A percentile compares a stretch with the other conserved stretches of the same genome.
Conservation (phyloP, 495 filamentous ascomycete species). For the Neurospora sp. region DNA sequence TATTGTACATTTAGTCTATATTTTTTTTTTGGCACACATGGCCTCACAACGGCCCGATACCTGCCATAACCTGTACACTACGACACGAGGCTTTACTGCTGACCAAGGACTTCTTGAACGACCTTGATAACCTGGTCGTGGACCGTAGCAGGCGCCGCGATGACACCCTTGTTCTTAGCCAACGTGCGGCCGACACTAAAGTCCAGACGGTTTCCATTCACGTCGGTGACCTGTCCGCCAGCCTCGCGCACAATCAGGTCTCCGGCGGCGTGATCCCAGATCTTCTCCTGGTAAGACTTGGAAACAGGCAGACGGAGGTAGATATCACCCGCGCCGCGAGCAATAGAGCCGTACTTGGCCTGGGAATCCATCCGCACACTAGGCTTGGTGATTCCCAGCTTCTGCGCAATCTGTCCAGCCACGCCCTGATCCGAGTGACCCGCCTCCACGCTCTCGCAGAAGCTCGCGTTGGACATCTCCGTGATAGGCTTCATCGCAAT, state of each 20-base stretch:
- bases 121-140: conserved; percentile 70
- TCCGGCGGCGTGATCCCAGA: conserved; percentile 98
- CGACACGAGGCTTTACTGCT: conserved; percentile 13
- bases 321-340: conserved; percentile 89
- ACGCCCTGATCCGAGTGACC: conserved; percentile 83
- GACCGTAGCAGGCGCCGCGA: conserved; percentile 69
- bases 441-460: conserved; percentile 92
- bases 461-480: conserved; percentile 69
- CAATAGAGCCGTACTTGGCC: conserved; percentile 93
- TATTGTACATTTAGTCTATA: conserved; percentile 9
- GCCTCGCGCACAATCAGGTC: conserved; percentile 91
- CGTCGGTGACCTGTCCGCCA: conserved; percentile 84
- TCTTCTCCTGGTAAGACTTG: conserved; percentile 92
- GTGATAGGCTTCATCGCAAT: conserved; percentile 69
- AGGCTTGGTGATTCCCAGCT: conserved; percentile 72
- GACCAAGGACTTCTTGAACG: conserved; percentile 65
- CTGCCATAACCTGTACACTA: conserved; percentile 22
- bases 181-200: conserved; percentile 82
- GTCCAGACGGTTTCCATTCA: conserved; percentile 66
- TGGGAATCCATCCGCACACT: conserved; percentile 94
- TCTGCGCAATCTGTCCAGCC: conserved; percentile 71
- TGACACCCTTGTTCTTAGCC: conserved; percentile 80
- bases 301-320: conserved; percentile 80
- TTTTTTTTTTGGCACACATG: neutral
- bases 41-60: conserved; percentile 5